Base-by-base conservation (phyloP, 2,329 filamentous ascomycete species). In the Lecanosticta acicola region DNA sequence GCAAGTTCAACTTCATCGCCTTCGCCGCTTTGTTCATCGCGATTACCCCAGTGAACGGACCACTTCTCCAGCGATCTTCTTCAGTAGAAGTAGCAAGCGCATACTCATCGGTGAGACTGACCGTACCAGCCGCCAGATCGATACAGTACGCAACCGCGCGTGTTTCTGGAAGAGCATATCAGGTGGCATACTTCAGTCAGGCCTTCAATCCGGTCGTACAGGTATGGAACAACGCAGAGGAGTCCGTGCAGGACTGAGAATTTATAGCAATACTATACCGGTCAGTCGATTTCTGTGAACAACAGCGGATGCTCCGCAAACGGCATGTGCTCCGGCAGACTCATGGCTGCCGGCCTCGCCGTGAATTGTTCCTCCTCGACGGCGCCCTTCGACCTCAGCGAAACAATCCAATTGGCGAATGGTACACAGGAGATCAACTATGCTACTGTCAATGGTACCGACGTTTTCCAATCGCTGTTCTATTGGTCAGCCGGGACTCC, bases 41-140 rank as follows among this genome's bases (percentile, higher is more conserved):
- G 1, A 43, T 52, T 7, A 52, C 50, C 2, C 50, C 50, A 10
- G 43, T 52, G 26, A 52, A 49, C 32, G 46, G 50, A 43, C 50
- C 50, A 24, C 29, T 52, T 20, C 24, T 52, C 18, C 50, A 52
- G 35, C 40, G 50, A 9, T 43, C 50, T 36, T 52, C 50, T 8
- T 43, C 50, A 1, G 49, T 42, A 16, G 49, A 42, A 11, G 47
- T 43, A 19, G 43, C 40, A n/a, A 46, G 11, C 35, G 39, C 37
- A 10, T 39, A 43, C 14, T 32, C 45, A 8, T 34, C 47, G n/a
- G 46, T 52, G 0, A 18, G 32, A 39, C 32, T 44, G 3, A 44
- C 17, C 4, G 3, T 52, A 10, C 46, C 50, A 14, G 46, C 44
- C 19, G 50, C 39, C 4, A 41, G 21, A 7, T 29, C 32, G 14